Conservation (phyloP, 2,329 filamentous ascomycete genomes). For the Hysterium pulicare region DNA sequence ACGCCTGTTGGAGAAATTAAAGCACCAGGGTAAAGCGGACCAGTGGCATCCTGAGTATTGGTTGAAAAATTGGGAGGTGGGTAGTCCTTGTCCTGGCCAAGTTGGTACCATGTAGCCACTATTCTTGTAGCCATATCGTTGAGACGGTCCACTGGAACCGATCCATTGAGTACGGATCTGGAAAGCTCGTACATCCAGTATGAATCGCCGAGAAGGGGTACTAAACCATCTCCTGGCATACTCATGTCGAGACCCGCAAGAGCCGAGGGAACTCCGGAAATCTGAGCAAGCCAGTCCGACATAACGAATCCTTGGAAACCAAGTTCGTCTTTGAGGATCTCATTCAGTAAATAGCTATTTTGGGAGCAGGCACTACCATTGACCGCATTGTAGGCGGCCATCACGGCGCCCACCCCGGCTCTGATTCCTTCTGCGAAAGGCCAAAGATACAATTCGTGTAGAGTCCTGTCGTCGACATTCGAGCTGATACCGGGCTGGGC, state of each 20-base stretch:
- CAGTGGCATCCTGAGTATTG: slow-evolving; percentile 32
- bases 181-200: slow-evolving; percentile 72
- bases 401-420: slow-evolving; percentile 73
- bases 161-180: slow-evolving; percentile 74
- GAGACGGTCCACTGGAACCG: slow-evolving; percentile 73
- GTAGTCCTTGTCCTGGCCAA: slow-evolving; percentile 37
- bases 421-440: slow-evolving; percentile 77
- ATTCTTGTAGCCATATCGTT: slow-evolving; percentile 87
- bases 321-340: slow-evolving; percentile 79
- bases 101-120: slow-evolving; percentile 79
- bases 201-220: slow-evolving; percentile 45
- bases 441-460: slow-evolving; percentile 81
- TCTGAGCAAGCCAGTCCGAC: slow-evolving; percentile 83
- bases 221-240: slow-evolving; percentile 69
- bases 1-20: slow-evolving; percentile 58
- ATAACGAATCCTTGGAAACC: slow-evolving; percentile 88
- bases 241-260: slow-evolving; percentile 81
- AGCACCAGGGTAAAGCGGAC: slow-evolving; percentile 34
- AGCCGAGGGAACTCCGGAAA: slow-evolving; percentile 73
- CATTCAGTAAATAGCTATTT: slow-evolving; percentile 78
- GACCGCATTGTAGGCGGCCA: slow-evolving; percentile 70
- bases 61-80: slow-evolving; percentile 44
- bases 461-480: slow-evolving; percentile 72
- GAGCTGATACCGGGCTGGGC: slow-evolving; percentile 36
- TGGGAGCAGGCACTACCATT: slow-evolving; percentile 59